A percentile compares a stretch with the other conserved stretches of the same genome.
Conservation (phyloP, 2,329 filamentous ascomycete genomes). For the Curvularia spicifera region DNA sequence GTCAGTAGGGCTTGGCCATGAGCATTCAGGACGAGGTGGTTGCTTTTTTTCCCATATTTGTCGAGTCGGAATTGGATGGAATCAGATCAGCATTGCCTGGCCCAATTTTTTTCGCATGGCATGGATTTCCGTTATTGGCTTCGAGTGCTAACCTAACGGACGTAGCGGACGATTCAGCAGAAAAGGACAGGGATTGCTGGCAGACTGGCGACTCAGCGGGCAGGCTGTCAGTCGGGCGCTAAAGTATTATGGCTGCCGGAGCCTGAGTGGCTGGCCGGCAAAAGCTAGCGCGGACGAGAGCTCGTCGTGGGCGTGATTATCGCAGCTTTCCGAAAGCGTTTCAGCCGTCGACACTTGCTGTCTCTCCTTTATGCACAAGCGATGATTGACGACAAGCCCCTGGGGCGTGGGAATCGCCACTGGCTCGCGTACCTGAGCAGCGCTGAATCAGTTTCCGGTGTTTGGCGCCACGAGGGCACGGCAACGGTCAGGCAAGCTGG, state of each 20-base stretch:
- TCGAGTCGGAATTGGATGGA: slow-evolving; percentile 47
- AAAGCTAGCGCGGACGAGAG: slow-evolving; percentile 43
- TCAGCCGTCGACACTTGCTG: slow-evolving; percentile 37
- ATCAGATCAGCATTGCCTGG: slow-evolving; percentile 48
- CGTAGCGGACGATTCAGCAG: slow-evolving; percentile 42
- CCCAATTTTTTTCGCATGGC: slow-evolving; percentile 35
- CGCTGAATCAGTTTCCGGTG: slow-evolving; percentile 18
- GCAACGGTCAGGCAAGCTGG: slow-evolving; percentile 33
- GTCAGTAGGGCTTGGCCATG: slow-evolving; percentile 27
- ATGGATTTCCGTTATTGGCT: slow-evolving; percentile 40
- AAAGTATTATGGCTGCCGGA: slow-evolving; percentile 39
- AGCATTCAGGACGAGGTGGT: slow-evolving; percentile 1
- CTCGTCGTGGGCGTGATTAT: slow-evolving; percentile 37
- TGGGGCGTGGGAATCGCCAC: slow-evolving; percentile 35
- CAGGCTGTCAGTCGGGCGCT: slow-evolving; percentile 45
- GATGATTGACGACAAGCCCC: slow-evolving; percentile 34
- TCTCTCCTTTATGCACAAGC: slow-evolving; percentile 45
- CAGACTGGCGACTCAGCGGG: slow-evolving; percentile 41
- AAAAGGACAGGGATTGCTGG: slow-evolving; percentile 41
- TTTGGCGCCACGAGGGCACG: slow-evolving; percentile 39
- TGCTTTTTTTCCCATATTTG: slow-evolving; percentile 32
- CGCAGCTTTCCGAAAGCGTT: slow-evolving; percentile 45
- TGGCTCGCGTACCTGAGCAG: slow-evolving; percentile 44
- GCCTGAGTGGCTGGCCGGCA: slow-evolving; percentile 44
- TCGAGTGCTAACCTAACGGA: slow-evolving; percentile 32